Evolutionary conservation across 176 grass and related monocot genomes (phyloP).

Genomic region (Tillandsia fasciculata): DNA sequence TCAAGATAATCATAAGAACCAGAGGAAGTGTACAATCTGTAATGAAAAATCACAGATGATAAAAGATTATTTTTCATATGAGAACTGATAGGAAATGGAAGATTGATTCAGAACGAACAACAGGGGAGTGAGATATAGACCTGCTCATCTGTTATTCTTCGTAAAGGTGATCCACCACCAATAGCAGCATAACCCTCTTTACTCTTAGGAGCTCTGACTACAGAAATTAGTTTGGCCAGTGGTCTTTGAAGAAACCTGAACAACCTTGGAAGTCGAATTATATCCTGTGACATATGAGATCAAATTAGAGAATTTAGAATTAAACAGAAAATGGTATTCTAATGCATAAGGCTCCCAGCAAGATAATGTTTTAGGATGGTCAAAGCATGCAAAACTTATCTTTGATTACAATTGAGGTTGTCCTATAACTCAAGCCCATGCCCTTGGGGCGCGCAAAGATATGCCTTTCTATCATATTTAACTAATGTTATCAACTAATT

Average conservation of each 20-base stretch:
- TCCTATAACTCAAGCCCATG: too few species aligned
- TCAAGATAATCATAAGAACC: background rate
- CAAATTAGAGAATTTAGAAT: slow-evolving; percentile 12
- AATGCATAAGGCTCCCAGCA: background rate
- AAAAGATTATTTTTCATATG: background rate
- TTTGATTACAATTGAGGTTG: too few species aligned
- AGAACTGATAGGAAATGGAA: background rate
- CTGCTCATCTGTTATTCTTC: slow-evolving; percentile 96
- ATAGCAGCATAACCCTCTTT: slow-evolving; percentile 96
- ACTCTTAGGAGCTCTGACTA: slow-evolving; percentile 90
- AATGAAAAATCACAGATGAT: background rate
- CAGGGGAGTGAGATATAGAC: slow-evolving; percentile 24
- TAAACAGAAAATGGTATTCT: background rate
- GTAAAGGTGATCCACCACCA: slow-evolving; percentile 87
- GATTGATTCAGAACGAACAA: background rate
- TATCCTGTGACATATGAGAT: slow-evolving; percentile 47
- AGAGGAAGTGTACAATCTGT: too few species aligned
- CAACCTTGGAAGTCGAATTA: slow-evolving; percentile 79
- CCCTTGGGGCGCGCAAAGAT: too few species aligned
- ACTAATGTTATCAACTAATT: too few species aligned
- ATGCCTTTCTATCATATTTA: too few species aligned
- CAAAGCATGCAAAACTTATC: too few species aligned
- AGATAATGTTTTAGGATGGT: background rate
- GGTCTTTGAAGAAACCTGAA: slow-evolving; percentile 95
- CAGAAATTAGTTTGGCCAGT: slow-evolving; percentile 87